Evolutionary conservation across 768 basidiomycete genomes (phyloP).

Genomic region (Podaxis pistillaris): DNA sequence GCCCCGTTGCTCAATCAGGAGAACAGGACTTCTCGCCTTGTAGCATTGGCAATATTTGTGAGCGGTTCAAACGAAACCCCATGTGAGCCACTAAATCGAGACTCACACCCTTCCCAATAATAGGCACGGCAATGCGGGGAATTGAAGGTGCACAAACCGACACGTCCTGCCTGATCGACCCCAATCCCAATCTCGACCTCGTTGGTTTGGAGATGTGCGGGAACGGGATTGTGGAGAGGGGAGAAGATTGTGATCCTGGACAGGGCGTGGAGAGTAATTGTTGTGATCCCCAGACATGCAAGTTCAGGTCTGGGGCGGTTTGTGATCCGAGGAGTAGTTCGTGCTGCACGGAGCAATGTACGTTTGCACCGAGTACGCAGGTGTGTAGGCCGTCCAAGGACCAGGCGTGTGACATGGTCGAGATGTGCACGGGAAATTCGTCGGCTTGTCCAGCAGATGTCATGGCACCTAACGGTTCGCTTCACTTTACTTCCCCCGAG

Average conservation of each 20-base stretch:
- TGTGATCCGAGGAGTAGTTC: conserved; percentile 77
- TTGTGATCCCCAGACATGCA: conserved; percentile 74
- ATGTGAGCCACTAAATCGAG: not conserved
- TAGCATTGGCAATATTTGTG: conserved; percentile 83
- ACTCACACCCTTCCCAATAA: not conserved
- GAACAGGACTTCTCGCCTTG: conserved; percentile 78
- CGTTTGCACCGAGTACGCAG: conserved; percentile 63
- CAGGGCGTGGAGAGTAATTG: conserved; percentile 56
- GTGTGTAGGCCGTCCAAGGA: conserved; percentile 75
- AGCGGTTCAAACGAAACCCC: conserved; percentile 20
- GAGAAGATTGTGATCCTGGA: conserved; percentile 90
- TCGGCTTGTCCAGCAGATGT: conserved; percentile 69
- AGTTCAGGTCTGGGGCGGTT: conserved; percentile 65
- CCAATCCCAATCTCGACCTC: conserved; percentile 40
- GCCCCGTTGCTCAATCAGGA: conserved; percentile 60
- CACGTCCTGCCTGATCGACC: conserved; percentile 67
- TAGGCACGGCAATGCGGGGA: conserved; percentile 67
- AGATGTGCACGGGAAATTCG: conserved; percentile 75
- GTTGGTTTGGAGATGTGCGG: conserved; percentile 76
- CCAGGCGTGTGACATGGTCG: conserved; percentile 62
- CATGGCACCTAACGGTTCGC: conserved; percentile 58
- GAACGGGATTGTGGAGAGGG: conserved; percentile 78
- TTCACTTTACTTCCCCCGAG: conserved; percentile 2
- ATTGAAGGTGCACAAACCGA: conserved; percentile 42
- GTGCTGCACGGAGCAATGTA: conserved; percentile 73